Evolutionary conservation across 2,329 filamentous ascomycete genomes (phyloP).

Genomic region (Nemania sp.): DNA sequence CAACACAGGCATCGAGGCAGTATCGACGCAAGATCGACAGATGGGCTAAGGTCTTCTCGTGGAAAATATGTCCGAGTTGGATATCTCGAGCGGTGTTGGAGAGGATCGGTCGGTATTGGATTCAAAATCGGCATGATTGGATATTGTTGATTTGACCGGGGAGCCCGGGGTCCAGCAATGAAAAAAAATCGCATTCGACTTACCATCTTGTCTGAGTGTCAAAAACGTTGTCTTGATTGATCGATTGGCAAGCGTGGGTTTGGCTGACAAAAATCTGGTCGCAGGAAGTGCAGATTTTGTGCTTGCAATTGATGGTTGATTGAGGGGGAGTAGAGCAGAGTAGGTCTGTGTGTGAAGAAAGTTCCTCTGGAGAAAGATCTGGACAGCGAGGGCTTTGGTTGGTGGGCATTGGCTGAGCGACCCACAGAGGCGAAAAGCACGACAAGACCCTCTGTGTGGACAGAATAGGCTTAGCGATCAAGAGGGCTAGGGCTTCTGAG

Average conservation of each 20-base stretch:
- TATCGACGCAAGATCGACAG: constrained; percentile 3
- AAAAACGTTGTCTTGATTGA: constrained; percentile 44
- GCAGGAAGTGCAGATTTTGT: constrained; percentile 52
- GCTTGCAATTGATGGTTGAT: constrained; percentile 50
- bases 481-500: constrained; percentile 41
- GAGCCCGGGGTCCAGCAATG: constrained; percentile 12
- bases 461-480: constrained; percentile 34
- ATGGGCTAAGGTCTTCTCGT: background rate
- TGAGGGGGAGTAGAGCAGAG: constrained; percentile 43
- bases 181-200: constrained; percentile 43
- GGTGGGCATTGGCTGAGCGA: constrained; percentile 20
- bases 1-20: background rate
- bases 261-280: constrained; percentile 58
- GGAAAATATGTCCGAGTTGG: background rate
- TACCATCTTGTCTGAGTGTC: constrained; percentile 71
- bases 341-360: constrained; percentile 54
- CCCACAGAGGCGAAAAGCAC: constrained; percentile 29
- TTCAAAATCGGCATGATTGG: constrained; percentile 14
- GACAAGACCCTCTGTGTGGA: constrained; percentile 27
- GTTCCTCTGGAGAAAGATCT: constrained; percentile 43
- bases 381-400: constrained; percentile 36
- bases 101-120: constrained; percentile 12
- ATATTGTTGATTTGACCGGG: constrained; percentile 17
- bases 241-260: constrained; percentile 52
- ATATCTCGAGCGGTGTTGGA: background rate